These are phyloP conservation scores for Artemisia annua DNA, from an alignment of 129 eudicot species.

Conservation along the genomic window DNA sequence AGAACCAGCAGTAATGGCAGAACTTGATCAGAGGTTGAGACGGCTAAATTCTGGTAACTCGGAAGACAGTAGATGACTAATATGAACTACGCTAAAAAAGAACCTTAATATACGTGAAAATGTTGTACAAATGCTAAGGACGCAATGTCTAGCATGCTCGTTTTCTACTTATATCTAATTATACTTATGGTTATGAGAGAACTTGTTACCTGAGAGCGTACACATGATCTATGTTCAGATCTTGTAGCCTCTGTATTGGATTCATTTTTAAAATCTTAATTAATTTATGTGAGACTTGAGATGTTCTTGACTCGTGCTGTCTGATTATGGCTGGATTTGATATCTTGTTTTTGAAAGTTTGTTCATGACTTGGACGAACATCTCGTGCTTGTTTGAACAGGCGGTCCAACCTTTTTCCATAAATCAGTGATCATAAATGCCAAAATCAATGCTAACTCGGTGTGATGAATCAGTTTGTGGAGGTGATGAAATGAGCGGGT, in stretches of 20 bases:
- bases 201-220: conserved; percentile 11
- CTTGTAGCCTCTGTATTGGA: conserved; percentile 5
- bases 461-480: too few relatives aligned
- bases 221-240: conserved; percentile 8
- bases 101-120: conserved; percentile 14
- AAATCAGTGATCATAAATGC: too few relatives aligned
- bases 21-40: conserved; percentile 83
- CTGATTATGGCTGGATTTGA: neutral
- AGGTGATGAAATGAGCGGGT: too few relatives aligned
- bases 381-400: too few relatives aligned
- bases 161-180: conserved; percentile 5
- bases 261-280: neutral
- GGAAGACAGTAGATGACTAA: conserved; percentile 8
- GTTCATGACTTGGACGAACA: too few relatives aligned
- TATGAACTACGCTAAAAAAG: conserved; percentile 6
- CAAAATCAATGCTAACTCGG: too few relatives aligned
- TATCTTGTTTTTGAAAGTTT: neutral
- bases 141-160: conserved; percentile 13
- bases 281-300: neutral
- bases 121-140: conserved; percentile 31
- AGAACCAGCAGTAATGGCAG: conserved; percentile 96
- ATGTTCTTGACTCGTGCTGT: neutral
- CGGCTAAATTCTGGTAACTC: conserved; percentile 63
- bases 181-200: conserved; percentile 12
- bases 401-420: too few relatives aligned